Conservation (phyloP, 257 asterid species). For the Gentiana straminea region DNA sequence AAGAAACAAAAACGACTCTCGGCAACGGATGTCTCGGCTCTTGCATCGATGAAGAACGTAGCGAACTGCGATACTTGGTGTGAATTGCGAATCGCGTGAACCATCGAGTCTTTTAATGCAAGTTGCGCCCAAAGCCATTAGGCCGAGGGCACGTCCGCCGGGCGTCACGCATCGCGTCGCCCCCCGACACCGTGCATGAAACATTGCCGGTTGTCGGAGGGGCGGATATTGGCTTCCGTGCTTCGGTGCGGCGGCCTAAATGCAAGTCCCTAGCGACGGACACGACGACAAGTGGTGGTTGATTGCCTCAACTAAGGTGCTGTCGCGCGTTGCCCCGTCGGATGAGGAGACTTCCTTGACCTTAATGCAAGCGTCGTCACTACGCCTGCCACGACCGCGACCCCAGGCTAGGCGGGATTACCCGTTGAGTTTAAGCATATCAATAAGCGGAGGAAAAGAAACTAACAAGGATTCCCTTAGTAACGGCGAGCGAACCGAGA, state of each 20-base stretch:
- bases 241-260: too few relatives aligned
- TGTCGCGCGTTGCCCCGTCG: too few relatives aligned
- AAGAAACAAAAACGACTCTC: not conserved
- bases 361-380: too few relatives aligned
- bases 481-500: conserved; percentile 39
- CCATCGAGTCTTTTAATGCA: conserved; percentile 57
- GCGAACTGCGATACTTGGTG: conserved; percentile 31
- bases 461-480: conserved; percentile 25
- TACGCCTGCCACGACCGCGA: not conserved
- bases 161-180: too few relatives aligned
- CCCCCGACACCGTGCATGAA: too few relatives aligned
- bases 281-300: too few relatives aligned
- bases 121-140: conserved; percentile 37
- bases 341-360: too few relatives aligned
- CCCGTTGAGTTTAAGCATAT: conserved; percentile 9
- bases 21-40: not conserved
- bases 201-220: too few relatives aligned
- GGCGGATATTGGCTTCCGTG: too few relatives aligned
- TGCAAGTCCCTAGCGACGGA: too few relatives aligned
- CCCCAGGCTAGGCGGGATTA: conserved; percentile 6
- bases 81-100: conserved; percentile 59
- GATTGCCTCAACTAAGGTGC: too few relatives aligned
- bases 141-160: conserved; percentile 9
- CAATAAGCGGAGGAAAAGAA: conserved; percentile 16
- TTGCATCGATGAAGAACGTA: conserved; percentile 1